A percentile compares a stretch with the other conserved stretches of the same genome.
phyloP scores from a whole-genome alignment of 208 protist species.

The Leishmania braziliensis region DNA sequence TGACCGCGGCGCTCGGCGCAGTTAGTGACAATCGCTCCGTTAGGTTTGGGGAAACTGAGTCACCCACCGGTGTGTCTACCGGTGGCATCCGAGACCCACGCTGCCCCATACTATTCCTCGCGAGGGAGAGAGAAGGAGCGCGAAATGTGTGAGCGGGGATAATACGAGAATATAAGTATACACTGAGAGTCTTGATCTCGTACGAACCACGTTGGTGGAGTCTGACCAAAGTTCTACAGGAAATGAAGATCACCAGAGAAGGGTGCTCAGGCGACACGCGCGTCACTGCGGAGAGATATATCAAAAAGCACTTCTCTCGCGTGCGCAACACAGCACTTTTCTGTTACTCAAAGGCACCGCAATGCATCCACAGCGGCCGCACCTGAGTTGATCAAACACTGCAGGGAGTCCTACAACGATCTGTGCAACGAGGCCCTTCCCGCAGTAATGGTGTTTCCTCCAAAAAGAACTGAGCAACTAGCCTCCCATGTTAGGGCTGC shows the following conservation, averaged over 20 bases:
- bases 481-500: background rate
- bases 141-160: background rate
- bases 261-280: background rate
- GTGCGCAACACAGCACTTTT: background rate
- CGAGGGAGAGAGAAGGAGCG: background rate
- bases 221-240: background rate
- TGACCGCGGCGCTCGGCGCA: conserved; percentile 67
- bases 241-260: background rate
- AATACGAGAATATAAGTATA: too few species aligned
- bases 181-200: background rate
- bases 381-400: background rate
- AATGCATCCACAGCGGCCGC: background rate
- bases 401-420: background rate
- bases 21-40: conserved; percentile 45
- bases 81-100: conserved; percentile 13
- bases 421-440: background rate
- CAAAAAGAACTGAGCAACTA: background rate
- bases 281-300: background rate
- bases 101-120: conserved; percentile 17
- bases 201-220: background rate
- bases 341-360: background rate
- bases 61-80: background rate
- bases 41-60: conserved; percentile 14
- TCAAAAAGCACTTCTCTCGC: background rate
- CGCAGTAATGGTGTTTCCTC: background rate